Evolutionary conservation across 2,329 filamentous ascomycete genomes (phyloP).

Genomic region (Exserohilum turcica): DNA sequence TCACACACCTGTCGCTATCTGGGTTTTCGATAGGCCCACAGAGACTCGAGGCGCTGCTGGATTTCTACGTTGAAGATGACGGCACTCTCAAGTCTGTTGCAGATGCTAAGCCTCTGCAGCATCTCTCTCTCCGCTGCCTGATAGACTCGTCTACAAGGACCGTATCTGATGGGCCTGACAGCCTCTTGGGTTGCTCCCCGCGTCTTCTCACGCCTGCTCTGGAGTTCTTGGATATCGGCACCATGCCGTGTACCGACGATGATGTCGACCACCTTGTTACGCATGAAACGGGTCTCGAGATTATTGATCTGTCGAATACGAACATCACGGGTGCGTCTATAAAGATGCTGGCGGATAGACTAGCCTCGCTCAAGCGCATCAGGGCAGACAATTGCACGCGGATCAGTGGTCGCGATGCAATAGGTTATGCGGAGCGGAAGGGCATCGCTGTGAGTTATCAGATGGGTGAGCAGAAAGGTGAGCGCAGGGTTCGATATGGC

Average conservation of each 20-base stretch:
- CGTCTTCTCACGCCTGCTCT: conserved; percentile 33
- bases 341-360: conserved; percentile 42
- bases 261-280: conserved; percentile 35
- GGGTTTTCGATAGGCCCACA: conserved; percentile 11
- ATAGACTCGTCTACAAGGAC: neutral
- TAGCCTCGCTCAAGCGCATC: conserved; percentile 36
- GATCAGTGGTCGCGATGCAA: conserved; percentile 47
- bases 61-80: neutral
- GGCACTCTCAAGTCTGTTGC: neutral
- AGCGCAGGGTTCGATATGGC: conserved; percentile 19
- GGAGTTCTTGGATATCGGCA: conserved; percentile 21
- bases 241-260: conserved; percentile 35
- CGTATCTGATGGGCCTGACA: conserved; percentile 8
- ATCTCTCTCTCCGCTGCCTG: conserved; percentile 5
- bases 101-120: neutral
- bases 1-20: conserved; percentile 26
- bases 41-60: neutral
- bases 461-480: conserved; percentile 26
- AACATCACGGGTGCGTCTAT: conserved; percentile 50
- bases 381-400: conserved; percentile 43
- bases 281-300: conserved; percentile 23
- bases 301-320: conserved; percentile 45
- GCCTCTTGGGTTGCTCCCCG: conserved; percentile 20
- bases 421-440: conserved; percentile 47
- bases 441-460: conserved; percentile 34